Evolutionary conservation across 208 protist genomes (phyloP).

Genomic region (Balamuthia mandrillaris): DNA sequence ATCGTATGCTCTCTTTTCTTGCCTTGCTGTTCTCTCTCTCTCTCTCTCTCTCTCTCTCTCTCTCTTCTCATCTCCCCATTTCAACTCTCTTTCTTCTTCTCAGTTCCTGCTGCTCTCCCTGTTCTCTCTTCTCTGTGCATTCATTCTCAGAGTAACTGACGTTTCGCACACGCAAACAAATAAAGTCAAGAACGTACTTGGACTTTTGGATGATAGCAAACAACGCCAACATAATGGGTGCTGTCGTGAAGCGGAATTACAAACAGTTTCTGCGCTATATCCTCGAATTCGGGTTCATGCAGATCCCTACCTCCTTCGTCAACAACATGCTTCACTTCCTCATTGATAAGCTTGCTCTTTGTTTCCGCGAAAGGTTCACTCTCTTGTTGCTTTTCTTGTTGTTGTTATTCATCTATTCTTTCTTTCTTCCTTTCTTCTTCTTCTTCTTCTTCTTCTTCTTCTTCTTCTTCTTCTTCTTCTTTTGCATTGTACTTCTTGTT

Average conservation of each 20-base stretch:
- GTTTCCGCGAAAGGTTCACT: not conserved
- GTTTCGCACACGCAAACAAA: not conserved
- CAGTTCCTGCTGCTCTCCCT: not conserved
- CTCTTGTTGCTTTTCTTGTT: not conserved
- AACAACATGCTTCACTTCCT: constrained; percentile 13
- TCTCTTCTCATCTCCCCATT: not conserved
- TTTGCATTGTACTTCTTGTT: not conserved
- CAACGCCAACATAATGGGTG: constrained; percentile 10
- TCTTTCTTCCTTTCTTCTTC: not conserved
- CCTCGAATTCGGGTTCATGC: not conserved
- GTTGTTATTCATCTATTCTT: not conserved
- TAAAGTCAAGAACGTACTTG: not conserved
- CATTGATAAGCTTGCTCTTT: constrained; percentile 3
- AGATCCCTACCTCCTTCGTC: constrained; percentile 3
- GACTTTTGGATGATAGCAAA: constrained; percentile 33
- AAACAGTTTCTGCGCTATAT: not conserved
- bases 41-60: not conserved
- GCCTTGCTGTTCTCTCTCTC: not conserved
- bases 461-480: not conserved
- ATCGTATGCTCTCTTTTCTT: too few relatives aligned
- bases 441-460: not conserved
- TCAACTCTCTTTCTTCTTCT: not conserved
- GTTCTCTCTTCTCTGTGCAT: not conserved
- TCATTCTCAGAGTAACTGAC: not conserved
- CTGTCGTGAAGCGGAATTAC: not conserved